Base-by-base conservation (phyloP, 2,329 filamentous ascomycete species). In the Drechslerella dactyloides region DNA sequence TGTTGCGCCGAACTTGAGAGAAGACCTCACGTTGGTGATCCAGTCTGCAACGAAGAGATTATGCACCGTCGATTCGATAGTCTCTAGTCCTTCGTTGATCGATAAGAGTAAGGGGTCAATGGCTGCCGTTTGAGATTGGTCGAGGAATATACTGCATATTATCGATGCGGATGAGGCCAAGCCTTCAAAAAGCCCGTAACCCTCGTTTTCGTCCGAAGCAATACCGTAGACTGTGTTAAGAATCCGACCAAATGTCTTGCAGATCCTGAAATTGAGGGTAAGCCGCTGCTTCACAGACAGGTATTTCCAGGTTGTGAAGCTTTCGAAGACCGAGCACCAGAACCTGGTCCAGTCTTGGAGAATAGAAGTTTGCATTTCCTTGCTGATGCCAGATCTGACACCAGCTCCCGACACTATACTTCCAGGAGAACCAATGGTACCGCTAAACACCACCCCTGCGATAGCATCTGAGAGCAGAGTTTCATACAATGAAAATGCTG, bases 281-380 rank as follows among this genome's bases (percentile, higher is more conserved):
- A 66, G 60, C 56, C 87, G 85, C 48, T 89, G 87, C 74, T 93
- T 88, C 24, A 87, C 82, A 10, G 86, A 83, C 5, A 85, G 83
- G 78, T 96, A 97, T 75, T 88, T 89, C 94, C 93, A 99, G 3
- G 88, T 91, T 30, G 87, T 86, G 40, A 89, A 90, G 79, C 89
- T 94, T 80, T 96, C 92, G 75, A 96, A 89, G 5, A 96, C 85
- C 77, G 96, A 92, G 23, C 96, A 85, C 74, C 75, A 96, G 85
- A 42, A 90, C 85, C 77, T 91, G 89, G 75, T 96, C 90, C 74
- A 77, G 27, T 74, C 74, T 33, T 70, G 65, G 19, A 77, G 57
- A 30, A 76, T 77, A 17, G 76, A 75, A 19, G 69, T 74, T 58
- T 76, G 76, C 44, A 77, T 76, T 15, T 69, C 64, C 19, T 72